Evolutionary conservation across 352 stramenopile genomes (phyloP).

Genomic region (Phytophthora citrophthora): DNA sequence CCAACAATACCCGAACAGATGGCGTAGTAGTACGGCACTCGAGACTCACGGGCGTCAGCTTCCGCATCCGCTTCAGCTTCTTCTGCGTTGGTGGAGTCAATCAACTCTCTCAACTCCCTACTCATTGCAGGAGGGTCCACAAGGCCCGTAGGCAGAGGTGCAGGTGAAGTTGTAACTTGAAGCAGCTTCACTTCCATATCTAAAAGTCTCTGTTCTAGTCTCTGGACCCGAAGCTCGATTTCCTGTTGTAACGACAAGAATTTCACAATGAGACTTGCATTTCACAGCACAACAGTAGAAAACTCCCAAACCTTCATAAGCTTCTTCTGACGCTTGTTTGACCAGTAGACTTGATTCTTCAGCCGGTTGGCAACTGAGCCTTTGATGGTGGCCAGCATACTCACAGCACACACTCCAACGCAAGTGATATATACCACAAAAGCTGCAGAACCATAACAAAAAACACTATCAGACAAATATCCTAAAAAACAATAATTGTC

Average conservation of each 20-base stretch:
- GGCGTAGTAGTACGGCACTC: slow-evolving; percentile 86
- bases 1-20: slow-evolving; percentile 88
- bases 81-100: slow-evolving; percentile 30
- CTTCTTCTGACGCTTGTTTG: slow-evolving; percentile 81
- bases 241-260: slow-evolving; percentile 32
- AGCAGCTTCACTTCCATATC: slow-evolving; percentile 70
- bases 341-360: slow-evolving; percentile 88
- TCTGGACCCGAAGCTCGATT: slow-evolving; percentile 70
- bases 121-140: slow-evolving; percentile 32
- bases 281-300: too few species aligned
- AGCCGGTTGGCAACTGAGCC: slow-evolving; percentile 82
- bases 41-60: slow-evolving; percentile 38
- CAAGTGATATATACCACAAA: slow-evolving; percentile 85
- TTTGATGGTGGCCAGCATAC: slow-evolving; percentile 91
- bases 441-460: slow-evolving; percentile 32
- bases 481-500: too few species aligned
- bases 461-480: background rate
- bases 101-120: slow-evolving; percentile 40
- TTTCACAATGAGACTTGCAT: background rate
- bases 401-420: slow-evolving; percentile 75
- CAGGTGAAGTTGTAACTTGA: slow-evolving; percentile 37
- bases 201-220: slow-evolving; percentile 70
- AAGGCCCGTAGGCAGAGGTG: slow-evolving; percentile 18
- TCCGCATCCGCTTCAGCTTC: slow-evolving; percentile 44
- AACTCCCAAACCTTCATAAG: slow-evolving; percentile 63